Evolutionary conservation across 2,329 filamentous ascomycete species (phyloP).

Genomic region (Tolypocladium capitatum): DNA sequence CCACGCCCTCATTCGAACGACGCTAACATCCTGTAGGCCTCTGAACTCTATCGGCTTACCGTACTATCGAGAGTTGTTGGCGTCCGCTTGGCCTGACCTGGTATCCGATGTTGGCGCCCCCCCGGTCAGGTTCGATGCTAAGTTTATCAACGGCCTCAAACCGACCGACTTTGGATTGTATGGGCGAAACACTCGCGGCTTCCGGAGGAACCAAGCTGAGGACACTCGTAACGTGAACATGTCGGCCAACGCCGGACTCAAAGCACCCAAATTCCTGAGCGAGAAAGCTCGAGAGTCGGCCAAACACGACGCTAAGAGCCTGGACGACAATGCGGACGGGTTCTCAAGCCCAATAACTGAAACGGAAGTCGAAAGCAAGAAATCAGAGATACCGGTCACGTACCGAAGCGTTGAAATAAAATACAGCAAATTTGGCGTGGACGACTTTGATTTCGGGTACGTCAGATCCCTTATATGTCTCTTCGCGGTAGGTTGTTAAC

Average conservation of each 20-base stretch:
- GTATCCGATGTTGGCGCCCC: slow-evolving; percentile 78
- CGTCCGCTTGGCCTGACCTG: slow-evolving; percentile 84
- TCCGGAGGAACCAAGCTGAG: slow-evolving; percentile 70
- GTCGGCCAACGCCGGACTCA: slow-evolving; percentile 44
- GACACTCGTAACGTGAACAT: slow-evolving; percentile 55
- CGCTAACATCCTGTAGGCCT: slow-evolving; percentile 36
- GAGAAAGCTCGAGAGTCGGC: slow-evolving; percentile 69
- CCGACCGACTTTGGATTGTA: slow-evolving; percentile 64
- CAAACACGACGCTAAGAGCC: slow-evolving; percentile 27
- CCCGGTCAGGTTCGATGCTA: slow-evolving; percentile 58
- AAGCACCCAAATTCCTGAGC: slow-evolving; percentile 83
- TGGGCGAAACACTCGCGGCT: slow-evolving; percentile 61
- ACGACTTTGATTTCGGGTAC: slow-evolving; percentile 94
- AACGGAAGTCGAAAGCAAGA: slow-evolving; percentile 57
- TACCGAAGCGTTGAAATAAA: slow-evolving; percentile 96
- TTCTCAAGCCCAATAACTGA: slow-evolving; percentile 53
- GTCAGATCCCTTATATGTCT: slow-evolving; percentile 14
- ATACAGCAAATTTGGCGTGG: slow-evolving; percentile 97
- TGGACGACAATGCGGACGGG: slow-evolving; percentile 37
- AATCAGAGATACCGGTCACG: slow-evolving; percentile 72
- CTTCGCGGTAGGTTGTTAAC: slow-evolving; percentile 7
- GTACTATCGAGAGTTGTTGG: slow-evolving; percentile 75
- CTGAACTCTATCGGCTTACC: slow-evolving; percentile 82
- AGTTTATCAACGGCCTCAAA: slow-evolving; percentile 55
- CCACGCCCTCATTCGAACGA: not conserved